Conservation (phyloP, 192 early-diverging fungal species). For the Thamnidium elegans region DNA sequence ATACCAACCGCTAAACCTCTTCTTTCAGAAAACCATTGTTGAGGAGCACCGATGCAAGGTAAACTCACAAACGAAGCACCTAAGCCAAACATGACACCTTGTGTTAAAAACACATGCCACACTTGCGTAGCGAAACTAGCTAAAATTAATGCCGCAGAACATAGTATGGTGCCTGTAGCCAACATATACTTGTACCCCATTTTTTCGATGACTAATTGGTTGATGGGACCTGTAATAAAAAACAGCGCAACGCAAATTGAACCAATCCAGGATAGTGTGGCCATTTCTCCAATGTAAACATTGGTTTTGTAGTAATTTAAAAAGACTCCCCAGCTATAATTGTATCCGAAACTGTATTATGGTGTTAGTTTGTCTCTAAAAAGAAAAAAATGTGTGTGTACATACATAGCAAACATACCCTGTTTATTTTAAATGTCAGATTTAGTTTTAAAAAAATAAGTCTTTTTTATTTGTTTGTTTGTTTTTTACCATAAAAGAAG, state of each 20-base stretch:
- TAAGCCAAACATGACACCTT: conserved; percentile 73
- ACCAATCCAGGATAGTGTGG: conserved; percentile 45
- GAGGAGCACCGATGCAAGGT: conserved; percentile 59
- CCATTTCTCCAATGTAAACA: conserved; percentile 37
- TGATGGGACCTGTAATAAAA: conserved; percentile 41
- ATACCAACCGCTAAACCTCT: conserved; percentile 71
- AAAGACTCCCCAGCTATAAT: conserved; percentile 50
- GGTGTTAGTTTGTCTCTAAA: too few relatives aligned
- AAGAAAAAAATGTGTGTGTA: neutral
- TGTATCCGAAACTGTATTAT: conserved; percentile 43
- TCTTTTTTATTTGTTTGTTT: conserved; percentile 11
- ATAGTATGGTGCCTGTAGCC: conserved; percentile 45
- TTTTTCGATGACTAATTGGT: conserved; percentile 30
- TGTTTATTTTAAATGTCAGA: neutral
- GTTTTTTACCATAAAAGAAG: conserved; percentile 39
- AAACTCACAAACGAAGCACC: conserved; percentile 64
- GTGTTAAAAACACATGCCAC: conserved; percentile 75
- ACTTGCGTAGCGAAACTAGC: conserved; percentile 48
- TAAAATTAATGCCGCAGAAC: conserved; percentile 41
- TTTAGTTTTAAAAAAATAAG: neutral
- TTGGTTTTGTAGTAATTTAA: conserved; percentile 43
- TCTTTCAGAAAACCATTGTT: conserved; percentile 68
- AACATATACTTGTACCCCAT: conserved; percentile 52
- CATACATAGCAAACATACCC: conserved; percentile 31
- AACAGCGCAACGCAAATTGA: conserved; percentile 46